Base-by-base conservation (phyloP, 441 rosid genomes). In the Iberis amara region DNA sequence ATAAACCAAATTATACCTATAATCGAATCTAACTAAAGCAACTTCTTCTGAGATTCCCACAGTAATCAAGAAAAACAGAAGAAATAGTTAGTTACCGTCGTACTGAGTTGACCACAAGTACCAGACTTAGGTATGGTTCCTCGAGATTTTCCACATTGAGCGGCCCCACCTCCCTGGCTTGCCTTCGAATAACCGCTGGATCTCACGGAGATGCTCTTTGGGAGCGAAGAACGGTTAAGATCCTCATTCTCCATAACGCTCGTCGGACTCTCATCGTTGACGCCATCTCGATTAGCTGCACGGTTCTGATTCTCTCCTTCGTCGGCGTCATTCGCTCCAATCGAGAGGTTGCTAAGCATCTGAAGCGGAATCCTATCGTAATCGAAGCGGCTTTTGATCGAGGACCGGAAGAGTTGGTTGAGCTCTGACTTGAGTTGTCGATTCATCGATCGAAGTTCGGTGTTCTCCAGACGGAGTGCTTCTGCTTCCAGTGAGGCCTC, bases 141-240 rank as follows among this genome's bases (percentile, higher is more conserved):
- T 3, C 64, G 73, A 13, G 70, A 44, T 49, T 70, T 72, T 4
- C 69, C 72, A 41, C 52, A 44, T 7, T 59, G 72, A 66, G 70
- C 65, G 12, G 68, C 28, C 30, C 36, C 65, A 18, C 38, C 52
- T 27, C 60, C 69, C 11, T 57, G 64, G 50, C 41, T 75, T 51
- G 55, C 38, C 68, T 76, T 80, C 8, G 61, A 60, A 57, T 75
- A 74, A 45, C 72, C 80, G 4, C 62, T 72, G 21, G 95, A 78
- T 41, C 81, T 67, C 33, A 86, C 79, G 5, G 95, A 83, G 53
- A 79, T 75, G 53, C 82, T 83, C 65, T 81, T 83, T 9, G 87
- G 89, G 11, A 80, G 40, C 32, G 73, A 33, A 5, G 70, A 72
- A 24, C 70, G 69, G 61, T 72, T 74, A 30, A 67, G 52, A 42